Evolutionary conservation across 2,329 filamentous ascomycete species (phyloP).

Genomic region (Clarireedia monteithiana): DNA sequence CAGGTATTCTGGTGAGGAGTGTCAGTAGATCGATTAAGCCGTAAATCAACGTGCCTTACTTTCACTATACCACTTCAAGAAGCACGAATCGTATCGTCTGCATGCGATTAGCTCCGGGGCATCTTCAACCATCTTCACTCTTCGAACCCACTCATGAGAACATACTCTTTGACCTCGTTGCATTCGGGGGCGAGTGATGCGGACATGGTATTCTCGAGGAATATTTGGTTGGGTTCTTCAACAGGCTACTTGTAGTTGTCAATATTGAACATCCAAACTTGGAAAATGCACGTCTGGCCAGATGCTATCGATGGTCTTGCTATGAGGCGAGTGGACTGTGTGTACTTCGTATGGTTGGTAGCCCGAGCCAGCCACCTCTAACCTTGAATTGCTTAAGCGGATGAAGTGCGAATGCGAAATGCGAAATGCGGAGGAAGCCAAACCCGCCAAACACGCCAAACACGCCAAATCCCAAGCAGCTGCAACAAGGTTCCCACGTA

Average conservation of each 20-base stretch:
- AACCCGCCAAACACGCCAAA: too few relatives aligned
- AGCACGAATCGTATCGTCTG: constrained; percentile 93
- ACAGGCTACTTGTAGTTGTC: neutral
- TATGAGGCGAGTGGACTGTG: neutral
- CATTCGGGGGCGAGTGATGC: constrained; percentile 91
- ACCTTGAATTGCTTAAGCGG: neutral
- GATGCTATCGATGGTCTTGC: too few relatives aligned
- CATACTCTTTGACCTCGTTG: constrained; percentile 91
- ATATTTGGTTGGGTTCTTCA: neutral
- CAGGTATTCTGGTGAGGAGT: constrained; percentile 63
- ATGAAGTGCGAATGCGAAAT: constrained; percentile 4
- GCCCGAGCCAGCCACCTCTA: too few relatives aligned
- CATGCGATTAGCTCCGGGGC: neutral
- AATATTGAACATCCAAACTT: too few relatives aligned
- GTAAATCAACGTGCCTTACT: constrained; percentile 50
- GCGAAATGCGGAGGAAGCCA: neutral
- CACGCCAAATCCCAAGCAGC: too few relatives aligned
- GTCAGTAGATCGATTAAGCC: constrained; percentile 8
- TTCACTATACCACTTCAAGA: constrained; percentile 98
- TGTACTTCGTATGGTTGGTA: too few relatives aligned
- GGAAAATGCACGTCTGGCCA: too few relatives aligned
- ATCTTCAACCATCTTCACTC: constrained; percentile 5
- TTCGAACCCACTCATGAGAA: constrained; percentile 8
- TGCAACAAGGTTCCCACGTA: constrained; percentile 1
- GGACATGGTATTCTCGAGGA: constrained; percentile 56